Evolutionary conservation across 2,329 filamentous ascomycete species (phyloP).

Genomic region (Apiospora phragmitis): DNA sequence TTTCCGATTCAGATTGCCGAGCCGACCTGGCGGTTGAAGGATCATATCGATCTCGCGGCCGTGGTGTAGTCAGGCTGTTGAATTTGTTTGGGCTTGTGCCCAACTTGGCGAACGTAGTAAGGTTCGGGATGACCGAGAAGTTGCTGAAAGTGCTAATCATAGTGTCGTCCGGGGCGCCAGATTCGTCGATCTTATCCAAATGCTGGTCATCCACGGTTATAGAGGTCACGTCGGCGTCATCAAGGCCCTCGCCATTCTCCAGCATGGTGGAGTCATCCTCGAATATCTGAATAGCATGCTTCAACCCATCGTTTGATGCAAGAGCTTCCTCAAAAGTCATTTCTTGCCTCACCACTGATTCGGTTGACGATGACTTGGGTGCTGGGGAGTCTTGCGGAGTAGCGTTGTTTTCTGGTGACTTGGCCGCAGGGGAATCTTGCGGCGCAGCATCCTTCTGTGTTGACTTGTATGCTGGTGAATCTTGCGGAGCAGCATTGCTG

Average conservation of each 20-base stretch:
- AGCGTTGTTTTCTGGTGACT: background rate
- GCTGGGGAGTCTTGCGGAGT: slow-evolving; percentile 18
- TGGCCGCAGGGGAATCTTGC: background rate
- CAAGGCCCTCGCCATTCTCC: background rate
- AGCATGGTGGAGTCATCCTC: slow-evolving; percentile 46
- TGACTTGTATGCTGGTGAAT: slow-evolving; percentile 11
- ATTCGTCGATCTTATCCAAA: slow-evolving; percentile 30
- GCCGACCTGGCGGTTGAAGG: slow-evolving; percentile 37
- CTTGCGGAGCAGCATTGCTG: background rate
- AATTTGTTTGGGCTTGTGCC: slow-evolving; percentile 64
- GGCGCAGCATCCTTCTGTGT: background rate
- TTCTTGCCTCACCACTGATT: slow-evolving; percentile 26
- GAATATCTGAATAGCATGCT: slow-evolving; percentile 62
- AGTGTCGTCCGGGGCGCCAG: slow-evolving; percentile 66
- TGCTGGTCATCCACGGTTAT: slow-evolving; percentile 24
- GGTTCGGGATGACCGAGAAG: slow-evolving; percentile 86
- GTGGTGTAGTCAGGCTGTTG: slow-evolving; percentile 38
- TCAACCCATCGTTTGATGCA: slow-evolving; percentile 55
- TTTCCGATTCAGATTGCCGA: slow-evolving; percentile 40
- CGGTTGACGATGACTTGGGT: slow-evolving; percentile 20
- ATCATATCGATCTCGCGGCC: slow-evolving; percentile 35
- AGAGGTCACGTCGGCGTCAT: slow-evolving; percentile 16
- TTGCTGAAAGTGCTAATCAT: slow-evolving; percentile 83
- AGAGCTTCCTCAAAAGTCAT: slow-evolving; percentile 55
- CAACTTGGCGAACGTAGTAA: slow-evolving; percentile 79